Percentiles rank a stretch among this genome's conserved stretches.
Evolutionary conservation across 2,329 filamentous ascomycete genomes (phyloP).

Genomic region (Pestalotiopsis sp.): DNA sequence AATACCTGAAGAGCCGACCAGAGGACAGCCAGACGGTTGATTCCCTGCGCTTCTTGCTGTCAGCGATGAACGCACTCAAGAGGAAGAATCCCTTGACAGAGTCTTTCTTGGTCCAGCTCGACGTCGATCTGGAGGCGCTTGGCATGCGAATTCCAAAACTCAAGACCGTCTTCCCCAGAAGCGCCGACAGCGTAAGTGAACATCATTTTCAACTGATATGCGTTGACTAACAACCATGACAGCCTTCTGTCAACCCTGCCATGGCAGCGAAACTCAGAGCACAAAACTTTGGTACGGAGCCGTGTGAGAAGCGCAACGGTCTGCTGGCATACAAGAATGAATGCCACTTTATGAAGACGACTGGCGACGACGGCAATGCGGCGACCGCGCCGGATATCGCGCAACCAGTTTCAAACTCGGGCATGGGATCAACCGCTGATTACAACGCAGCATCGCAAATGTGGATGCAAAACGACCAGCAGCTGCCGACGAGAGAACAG

Average conservation of each 20-base stretch:
- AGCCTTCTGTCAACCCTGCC: slow-evolving; percentile 15
- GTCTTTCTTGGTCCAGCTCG: slow-evolving; percentile 90
- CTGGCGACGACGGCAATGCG: slow-evolving; percentile 42
- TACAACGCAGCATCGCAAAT: slow-evolving; percentile 15
- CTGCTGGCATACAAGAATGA: slow-evolving; percentile 47
- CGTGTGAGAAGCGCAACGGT: slow-evolving; percentile 26
- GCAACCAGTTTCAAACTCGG: slow-evolving; percentile 26
- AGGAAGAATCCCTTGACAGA: slow-evolving; percentile 88
- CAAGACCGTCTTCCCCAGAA: slow-evolving; percentile 55
- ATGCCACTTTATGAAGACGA: slow-evolving; percentile 43
- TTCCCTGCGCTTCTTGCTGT: slow-evolving; percentile 86
- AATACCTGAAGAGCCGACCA: slow-evolving; percentile 92
- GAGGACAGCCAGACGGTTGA: slow-evolving; percentile 78
- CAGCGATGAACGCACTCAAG: slow-evolving; percentile 88
- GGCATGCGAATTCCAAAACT: slow-evolving; percentile 63
- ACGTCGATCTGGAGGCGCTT: slow-evolving; percentile 83
- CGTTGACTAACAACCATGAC: background rate
- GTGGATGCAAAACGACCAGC: slow-evolving; percentile 43
- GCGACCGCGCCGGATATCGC: slow-evolving; percentile 40
- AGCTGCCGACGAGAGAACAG: slow-evolving; percentile 32
- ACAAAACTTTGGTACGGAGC: slow-evolving; percentile 11
- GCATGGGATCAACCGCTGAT: background rate
- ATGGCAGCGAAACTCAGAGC: slow-evolving; percentile 13
- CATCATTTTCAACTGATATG: too few species aligned
- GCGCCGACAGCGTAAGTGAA: slow-evolving; percentile 51